Base-by-base conservation (phyloP, 805 yeast genomes). In the Grigorovia yakushimaensis region DNA sequence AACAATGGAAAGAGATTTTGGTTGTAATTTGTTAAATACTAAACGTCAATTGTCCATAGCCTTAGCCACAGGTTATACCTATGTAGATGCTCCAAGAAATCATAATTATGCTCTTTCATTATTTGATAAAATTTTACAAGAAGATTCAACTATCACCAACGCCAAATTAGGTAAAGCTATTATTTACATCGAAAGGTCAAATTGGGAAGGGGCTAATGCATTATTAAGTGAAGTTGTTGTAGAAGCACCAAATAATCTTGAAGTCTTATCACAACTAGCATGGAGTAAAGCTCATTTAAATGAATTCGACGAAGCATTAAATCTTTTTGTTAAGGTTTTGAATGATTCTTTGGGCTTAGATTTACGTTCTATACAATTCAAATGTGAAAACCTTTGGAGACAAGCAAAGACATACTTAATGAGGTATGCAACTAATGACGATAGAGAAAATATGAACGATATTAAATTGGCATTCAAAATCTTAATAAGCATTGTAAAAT, bases 71-170 rank as follows among this genome's bases (percentile, higher is more conserved):
- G 74, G 84, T 1, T 86, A 88, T 59, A 85, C 95, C 0, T 83
- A 86, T 59, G 76, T 81, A 58, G 96, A 91, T 61, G 84, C 97
- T 0, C 98, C 98, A 10, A 88, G 88, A 63, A 85, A 91, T 64
- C 87, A 78, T 58, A 71, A 77, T 2, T 72, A 81, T 22, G 98
- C 98, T 0, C 59, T 83, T 24, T 78, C 77, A 43, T 63, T 88
- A 15, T 93, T 83, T 62, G 83, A 84, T 36, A 67, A 71, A 21
- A 78, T 88, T 3, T 68, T 87, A 22, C 53, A 62, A 0, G 68
- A 68, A 19, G 67, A 68, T 27, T 73, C 74, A 4, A 56, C 62
- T 4, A 78, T 81, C 54, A 65, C 74, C 5, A 73, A 72, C 42
- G 95, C 96, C 0, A 71, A 76, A 47, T 73, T 89, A 38, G 98